A percentile compares a stretch with the other conserved stretches of the same genome.
These are phyloP conservation scores for Neckera pumila DNA, from an alignment of 225 moss, liverwort and hornwort species.

Conservation along the genomic window DNA sequence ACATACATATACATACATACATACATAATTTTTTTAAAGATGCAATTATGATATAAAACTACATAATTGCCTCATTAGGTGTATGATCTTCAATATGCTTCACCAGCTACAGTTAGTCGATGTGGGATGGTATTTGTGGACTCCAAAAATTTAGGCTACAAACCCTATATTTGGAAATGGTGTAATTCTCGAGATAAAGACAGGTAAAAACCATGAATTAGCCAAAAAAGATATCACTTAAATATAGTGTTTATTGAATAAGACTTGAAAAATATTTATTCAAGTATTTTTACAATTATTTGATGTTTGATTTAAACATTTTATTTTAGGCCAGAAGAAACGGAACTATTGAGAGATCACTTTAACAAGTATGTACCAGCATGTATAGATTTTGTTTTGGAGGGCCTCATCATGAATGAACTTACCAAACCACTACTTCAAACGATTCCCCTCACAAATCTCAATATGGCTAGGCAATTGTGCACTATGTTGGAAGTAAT, in stretches of 20 bases:
- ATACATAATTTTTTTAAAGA: too few relatives aligned
- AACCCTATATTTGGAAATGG: conserved; percentile 80
- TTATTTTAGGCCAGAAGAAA: conserved; percentile 39
- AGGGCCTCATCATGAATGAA: conserved; percentile 55
- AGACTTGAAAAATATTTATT: background rate
- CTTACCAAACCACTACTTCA: conserved; percentile 71
- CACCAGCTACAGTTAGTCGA: conserved; percentile 80
- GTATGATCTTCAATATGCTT: conserved; percentile 77
- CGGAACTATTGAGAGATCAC: conserved; percentile 34
- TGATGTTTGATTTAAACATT: background rate
- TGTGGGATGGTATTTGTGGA: conserved; percentile 95
- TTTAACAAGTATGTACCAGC: conserved; percentile 57
- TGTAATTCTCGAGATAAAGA: conserved; percentile 29
- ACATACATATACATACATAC: too few relatives aligned
- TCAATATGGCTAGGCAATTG: conserved; percentile 73
- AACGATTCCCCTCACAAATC: conserved; percentile 68
- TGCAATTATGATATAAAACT: background rate
- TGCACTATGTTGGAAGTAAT: conserved; percentile 74
- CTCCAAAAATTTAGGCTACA: conserved; percentile 66
- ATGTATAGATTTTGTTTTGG: conserved; percentile 66
- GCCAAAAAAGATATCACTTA: background rate
- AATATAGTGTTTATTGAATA: background rate
- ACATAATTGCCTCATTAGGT: conserved; percentile 7
- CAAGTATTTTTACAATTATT: background rate
- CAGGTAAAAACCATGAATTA: background rate